Evolutionary conservation across 495 filamentous ascomycete genomes (phyloP).

Genomic region (Xanthoparmelia taractica): DNA sequence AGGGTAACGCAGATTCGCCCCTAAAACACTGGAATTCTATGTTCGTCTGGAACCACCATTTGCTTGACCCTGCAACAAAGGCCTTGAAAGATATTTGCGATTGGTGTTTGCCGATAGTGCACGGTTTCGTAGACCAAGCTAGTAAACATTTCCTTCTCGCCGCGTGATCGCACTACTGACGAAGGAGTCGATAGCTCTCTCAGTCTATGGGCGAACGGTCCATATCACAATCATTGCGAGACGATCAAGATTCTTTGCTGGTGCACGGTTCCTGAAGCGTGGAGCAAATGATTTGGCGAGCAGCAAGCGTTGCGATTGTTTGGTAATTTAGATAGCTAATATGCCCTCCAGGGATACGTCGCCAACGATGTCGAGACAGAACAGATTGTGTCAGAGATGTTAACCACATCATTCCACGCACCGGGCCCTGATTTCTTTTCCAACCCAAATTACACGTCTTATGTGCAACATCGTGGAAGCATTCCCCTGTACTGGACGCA

Average conservation of each 20-base stretch:
- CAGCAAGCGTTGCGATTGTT: not conserved
- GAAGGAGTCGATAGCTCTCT: slow-evolving; percentile 45
- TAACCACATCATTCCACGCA: slow-evolving; percentile 91
- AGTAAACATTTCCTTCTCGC: slow-evolving; percentile 28
- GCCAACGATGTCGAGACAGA: slow-evolving; percentile 99
- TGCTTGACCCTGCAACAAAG: slow-evolving; percentile 66
- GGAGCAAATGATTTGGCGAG: slow-evolving; percentile 77
- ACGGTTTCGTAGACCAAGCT: slow-evolving; percentile 91
- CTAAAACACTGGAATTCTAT: slow-evolving; percentile 76
- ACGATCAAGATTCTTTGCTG: slow-evolving; percentile 87
- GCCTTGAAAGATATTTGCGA: slow-evolving; percentile 74
- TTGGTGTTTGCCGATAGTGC: slow-evolving; percentile 94
- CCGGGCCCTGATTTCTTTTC: slow-evolving; percentile 78
- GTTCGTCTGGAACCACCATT: slow-evolving; percentile 96
- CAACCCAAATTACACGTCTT: slow-evolving; percentile 89
- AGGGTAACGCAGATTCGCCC: slow-evolving; percentile 50
- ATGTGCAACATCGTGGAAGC: slow-evolving; percentile 92
- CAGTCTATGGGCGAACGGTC: slow-evolving; percentile 72
- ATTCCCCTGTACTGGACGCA: slow-evolving; percentile 98
- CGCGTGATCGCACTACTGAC: slow-evolving; percentile 1
- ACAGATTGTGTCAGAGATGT: slow-evolving; percentile 90
- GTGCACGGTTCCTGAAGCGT: slow-evolving; percentile 87
- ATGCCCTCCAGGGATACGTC: slow-evolving; percentile 61
- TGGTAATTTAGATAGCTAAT: slow-evolving; percentile 17
- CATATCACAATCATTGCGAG: slow-evolving; percentile 92